Base-by-base conservation (phyloP, 2,329 filamentous ascomycete genomes). In the Pestalotiopsis sp. region DNA sequence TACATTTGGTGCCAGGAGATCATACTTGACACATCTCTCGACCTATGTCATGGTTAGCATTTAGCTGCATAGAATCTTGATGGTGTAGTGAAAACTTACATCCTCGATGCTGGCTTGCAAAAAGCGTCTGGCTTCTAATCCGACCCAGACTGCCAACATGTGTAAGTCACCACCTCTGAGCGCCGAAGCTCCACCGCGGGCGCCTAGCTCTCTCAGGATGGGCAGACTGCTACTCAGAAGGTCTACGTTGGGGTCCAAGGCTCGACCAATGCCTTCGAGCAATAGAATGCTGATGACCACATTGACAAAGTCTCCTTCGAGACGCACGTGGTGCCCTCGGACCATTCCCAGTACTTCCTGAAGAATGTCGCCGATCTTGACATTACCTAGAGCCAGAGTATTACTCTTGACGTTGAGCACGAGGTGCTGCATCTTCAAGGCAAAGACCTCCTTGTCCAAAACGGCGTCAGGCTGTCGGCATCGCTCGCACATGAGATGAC, bases 241-340 rank as follows among this genome's bases (percentile, higher is more conserved):
- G 81, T 99, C 96, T 61, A 98, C 84, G 66, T 95, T 86, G 0
- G 96, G 95, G 78, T 98, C 92, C 17, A 99, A 82, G 69, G 87
- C 93, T 70, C 96, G 88, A 0, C 96, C 96, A 75, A 98, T 99
- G 6, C 96, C 96, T 79, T 99, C 96, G 1, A 99, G 86, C 2
- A 99, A 86, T 41, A 99, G 83, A 66, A 98, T 98, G 69, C 94
- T 97, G 69, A 99, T 92, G 38, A 99, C 95, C 4, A 99, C 96
- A 77, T 99, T 99, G 78, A 99, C 94, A 78, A 98, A 99, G 79
- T 99, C 96, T 9, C 96, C 96, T 80, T 99, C 96, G 65, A 99
- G 87, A 9, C 96, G 88, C 4, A 99, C 96, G 77, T 99, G 96
- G 78, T 99, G 96, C 11, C 86, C 84, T 67, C 96, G 90, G 38